phyloP scores from a whole-genome alignment of 2,329 filamentous ascomycete species.

The Furcasterigmium furcatum region DNA sequence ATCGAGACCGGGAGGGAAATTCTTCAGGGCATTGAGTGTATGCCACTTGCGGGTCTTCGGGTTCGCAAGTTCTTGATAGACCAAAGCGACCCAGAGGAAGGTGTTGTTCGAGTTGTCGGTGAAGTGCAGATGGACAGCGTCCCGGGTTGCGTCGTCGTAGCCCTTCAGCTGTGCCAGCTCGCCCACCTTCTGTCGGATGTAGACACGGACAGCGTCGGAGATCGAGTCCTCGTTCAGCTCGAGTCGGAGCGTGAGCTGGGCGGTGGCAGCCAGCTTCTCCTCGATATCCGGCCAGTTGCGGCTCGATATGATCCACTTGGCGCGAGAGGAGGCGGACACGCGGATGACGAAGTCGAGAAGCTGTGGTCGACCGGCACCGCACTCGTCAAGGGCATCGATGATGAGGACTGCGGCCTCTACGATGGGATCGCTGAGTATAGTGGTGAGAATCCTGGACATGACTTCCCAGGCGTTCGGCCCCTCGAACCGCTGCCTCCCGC shows the following conservation, averaged over 20 bases:
- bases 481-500: slow-evolving; percentile 28
- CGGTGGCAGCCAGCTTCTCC: slow-evolving; percentile 14
- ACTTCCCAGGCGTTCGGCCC: slow-evolving; percentile 31
- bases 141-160: slow-evolving; percentile 1
- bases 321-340: slow-evolving; percentile 14
- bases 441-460: slow-evolving; percentile 30
- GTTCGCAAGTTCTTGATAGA: slow-evolving; percentile 15
- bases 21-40: neutral
- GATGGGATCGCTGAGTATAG: slow-evolving; percentile 34
- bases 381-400: slow-evolving; percentile 48
- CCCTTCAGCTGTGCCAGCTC: slow-evolving; percentile 17
- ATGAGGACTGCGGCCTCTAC: slow-evolving; percentile 31
- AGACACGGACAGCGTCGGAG: slow-evolving; percentile 28
- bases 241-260: slow-evolving; percentile 21
- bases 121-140: slow-evolving; percentile 10
- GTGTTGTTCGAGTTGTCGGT: slow-evolving; percentile 19
- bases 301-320: slow-evolving; percentile 40
- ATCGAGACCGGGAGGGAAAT: neutral
- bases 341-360: slow-evolving; percentile 31
- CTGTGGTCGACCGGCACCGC: slow-evolving; percentile 16
- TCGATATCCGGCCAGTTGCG: slow-evolving; percentile 34
- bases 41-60: slow-evolving; percentile 7
- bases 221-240: slow-evolving; percentile 31
- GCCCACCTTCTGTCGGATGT: slow-evolving; percentile 29
- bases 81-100: no score